phyloP scores from a whole-genome alignment of 371 early-diverging fungal species.

The Saksenaea vasiformis region DNA sequence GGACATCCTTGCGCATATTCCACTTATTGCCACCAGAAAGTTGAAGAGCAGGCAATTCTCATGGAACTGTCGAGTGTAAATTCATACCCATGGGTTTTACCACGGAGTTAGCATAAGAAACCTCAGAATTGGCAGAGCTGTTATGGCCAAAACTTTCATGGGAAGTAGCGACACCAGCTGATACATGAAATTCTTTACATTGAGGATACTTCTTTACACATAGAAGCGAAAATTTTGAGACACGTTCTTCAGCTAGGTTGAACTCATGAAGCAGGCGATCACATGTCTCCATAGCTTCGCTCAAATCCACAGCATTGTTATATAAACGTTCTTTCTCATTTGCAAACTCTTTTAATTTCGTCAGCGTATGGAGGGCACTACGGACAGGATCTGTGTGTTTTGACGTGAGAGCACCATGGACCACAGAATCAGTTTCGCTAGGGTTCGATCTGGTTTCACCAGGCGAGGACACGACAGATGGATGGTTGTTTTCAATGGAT shows the following conservation, averaged over 20 bases:
- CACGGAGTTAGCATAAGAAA: neutral
- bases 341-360: neutral
- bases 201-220: neutral
- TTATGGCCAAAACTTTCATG: neutral
- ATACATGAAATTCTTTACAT: neutral
- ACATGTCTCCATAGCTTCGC: neutral
- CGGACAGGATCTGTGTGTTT: too few species aligned
- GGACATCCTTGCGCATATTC: too few species aligned
- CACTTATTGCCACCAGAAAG: too few species aligned
- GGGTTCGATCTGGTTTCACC: too few species aligned
- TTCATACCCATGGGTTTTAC: neutral
- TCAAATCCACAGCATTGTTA: neutral
- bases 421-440: too few species aligned
- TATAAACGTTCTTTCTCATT: neutral
- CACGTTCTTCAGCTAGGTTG: neutral
- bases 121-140: neutral
- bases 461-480: too few species aligned
- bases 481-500: too few species aligned
- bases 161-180: neutral
- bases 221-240: neutral
- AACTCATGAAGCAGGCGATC: neutral
- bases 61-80: too few species aligned
- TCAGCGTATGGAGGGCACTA: too few species aligned
- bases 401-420: too few species aligned
- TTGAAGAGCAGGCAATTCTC: too few species aligned